phyloP scores from a whole-genome alignment of 1,284 basidiomycete species.

The Phellopilus nigrolimitatus region DNA sequence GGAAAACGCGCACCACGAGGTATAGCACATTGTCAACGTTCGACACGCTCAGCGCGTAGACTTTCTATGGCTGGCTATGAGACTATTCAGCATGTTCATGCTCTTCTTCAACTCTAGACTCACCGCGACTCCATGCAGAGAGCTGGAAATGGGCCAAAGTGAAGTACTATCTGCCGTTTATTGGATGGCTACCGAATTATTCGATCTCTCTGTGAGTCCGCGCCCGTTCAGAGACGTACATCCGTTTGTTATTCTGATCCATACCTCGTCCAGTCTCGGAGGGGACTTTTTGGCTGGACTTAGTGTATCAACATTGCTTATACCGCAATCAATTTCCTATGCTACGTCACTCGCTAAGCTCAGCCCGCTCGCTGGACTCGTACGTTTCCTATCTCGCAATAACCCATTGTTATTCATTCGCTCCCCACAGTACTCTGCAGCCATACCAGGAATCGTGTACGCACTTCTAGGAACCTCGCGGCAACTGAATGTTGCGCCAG shows the following conservation, averaged over 20 bases:
- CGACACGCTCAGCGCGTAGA: too few species aligned
- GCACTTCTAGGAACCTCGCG: constrained; percentile 82
- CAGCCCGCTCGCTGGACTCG: constrained; percentile 79
- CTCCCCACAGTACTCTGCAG: constrained; percentile 59
- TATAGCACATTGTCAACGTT: not conserved
- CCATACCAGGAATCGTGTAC: constrained; percentile 79
- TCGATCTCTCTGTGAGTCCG: constrained; percentile 60
- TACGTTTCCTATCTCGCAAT: constrained; percentile 36
- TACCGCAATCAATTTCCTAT: constrained; percentile 92
- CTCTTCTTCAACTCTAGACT: not conserved
- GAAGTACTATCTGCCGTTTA: constrained; percentile 68
- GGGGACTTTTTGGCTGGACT: constrained; percentile 83
- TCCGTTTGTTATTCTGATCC: not conserved
- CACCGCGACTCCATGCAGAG: not conserved
- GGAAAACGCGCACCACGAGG: not conserved
- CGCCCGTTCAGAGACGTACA: not conserved
- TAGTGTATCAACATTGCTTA: constrained; percentile 85
- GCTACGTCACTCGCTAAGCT: constrained; percentile 81
- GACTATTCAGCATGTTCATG: not conserved
- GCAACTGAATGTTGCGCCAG: constrained; percentile 83
- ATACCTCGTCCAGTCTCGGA: constrained; percentile 36
- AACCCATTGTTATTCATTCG: not conserved
- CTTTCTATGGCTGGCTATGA: not conserved
- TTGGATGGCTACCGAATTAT: constrained; percentile 83
- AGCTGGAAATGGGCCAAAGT: constrained; percentile 28